phyloP scores from a whole-genome alignment of 1,139 yeast genomes.

The Yamadazyma blattariae region DNA sequence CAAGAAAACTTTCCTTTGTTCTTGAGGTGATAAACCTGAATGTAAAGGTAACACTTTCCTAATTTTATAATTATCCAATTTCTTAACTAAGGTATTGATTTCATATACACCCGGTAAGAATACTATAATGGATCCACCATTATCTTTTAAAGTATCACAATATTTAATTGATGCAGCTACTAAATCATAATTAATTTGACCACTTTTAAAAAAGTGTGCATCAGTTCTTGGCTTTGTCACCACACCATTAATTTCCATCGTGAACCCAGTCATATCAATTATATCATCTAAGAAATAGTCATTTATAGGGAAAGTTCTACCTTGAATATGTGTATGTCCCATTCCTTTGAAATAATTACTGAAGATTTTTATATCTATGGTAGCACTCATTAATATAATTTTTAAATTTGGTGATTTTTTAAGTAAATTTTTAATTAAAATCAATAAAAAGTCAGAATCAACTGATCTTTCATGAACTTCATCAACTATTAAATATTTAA shows the following conservation, averaged over 20 bases:
- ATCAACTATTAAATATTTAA: constrained; percentile 77
- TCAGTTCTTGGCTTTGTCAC: constrained; percentile 55
- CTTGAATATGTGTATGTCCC: constrained; percentile 75
- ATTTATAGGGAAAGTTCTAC: constrained; percentile 87
- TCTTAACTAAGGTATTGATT: constrained; percentile 50
- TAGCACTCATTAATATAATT: constrained; percentile 89
- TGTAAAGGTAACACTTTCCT: constrained; percentile 63
- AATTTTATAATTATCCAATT: constrained; percentile 14
- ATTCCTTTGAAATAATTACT: constrained; percentile 56
- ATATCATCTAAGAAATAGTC: constrained; percentile 72
- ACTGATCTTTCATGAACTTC: constrained; percentile 96
- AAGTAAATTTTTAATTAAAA: constrained; percentile 63
- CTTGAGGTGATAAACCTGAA: constrained; percentile 81
- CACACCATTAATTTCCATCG: constrained; percentile 45
- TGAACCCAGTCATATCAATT: constrained; percentile 51
- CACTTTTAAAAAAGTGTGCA: constrained; percentile 59
- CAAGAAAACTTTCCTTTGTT: constrained; percentile 72
- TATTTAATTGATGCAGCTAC: constrained; percentile 42
- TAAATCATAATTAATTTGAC: constrained; percentile 72
- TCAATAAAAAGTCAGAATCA: constrained; percentile 83
- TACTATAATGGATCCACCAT: constrained; percentile 50
- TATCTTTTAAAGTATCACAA: constrained; percentile 48
- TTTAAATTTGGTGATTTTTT: constrained; percentile 41
- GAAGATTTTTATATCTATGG: constrained; percentile 75
- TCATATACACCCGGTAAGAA: constrained; percentile 93